Base-by-base conservation (phyloP, 1,284 basidiomycete genomes). In the Papiliotrema terrestris region DNA sequence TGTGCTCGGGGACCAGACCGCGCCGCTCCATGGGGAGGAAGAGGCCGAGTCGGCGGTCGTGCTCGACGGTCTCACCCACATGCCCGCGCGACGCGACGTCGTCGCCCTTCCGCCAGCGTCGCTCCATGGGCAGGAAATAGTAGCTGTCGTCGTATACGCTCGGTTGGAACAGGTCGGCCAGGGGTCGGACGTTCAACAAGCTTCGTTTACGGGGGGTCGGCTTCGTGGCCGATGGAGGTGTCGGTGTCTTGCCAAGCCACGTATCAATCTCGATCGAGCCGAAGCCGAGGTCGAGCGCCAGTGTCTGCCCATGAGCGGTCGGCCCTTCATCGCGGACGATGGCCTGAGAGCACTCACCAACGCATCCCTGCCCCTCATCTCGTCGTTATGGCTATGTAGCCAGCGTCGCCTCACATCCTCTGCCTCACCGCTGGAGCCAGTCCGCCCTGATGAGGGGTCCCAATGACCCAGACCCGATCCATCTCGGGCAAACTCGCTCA, bases 311-410 rank as follows among this genome's bases (percentile, higher is more conserved):
- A 6, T 15, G 29, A 35, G 13, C 19, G 13, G 8, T 44, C 8
- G 8, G 14, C 3, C 2, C n/a, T 11, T 45, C 29, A 37, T 23
- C 1, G 36, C 14, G 2, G 9, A 3, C 3, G 37, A 25, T 23
- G 32, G 37, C 13, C 45, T n/a, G n/a, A n/a, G n/a, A n/a, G n/a
- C 2, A 61, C 66, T 56, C 32, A 70, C 68, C n/a, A 68, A 51
- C 22, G 66, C 61, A 37, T 61, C 36, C 2, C 23, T 23, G 5
- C 65, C 62, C 22, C 68, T 66, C 66, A 67, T 66, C 50, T 70
- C 68, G 49, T 70, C 68, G 49, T 70, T 70, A 48, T 70, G 68
- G 49, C 66, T 68, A 39, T 53, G 51, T 5, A 53, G 23, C 51
- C 42, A 45, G 5, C 42, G 20, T 8, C 25, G 29, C 32, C 19